Evolutionary conservation across 768 basidiomycete genomes (phyloP).

Genomic region (Auricularia sp.): DNA sequence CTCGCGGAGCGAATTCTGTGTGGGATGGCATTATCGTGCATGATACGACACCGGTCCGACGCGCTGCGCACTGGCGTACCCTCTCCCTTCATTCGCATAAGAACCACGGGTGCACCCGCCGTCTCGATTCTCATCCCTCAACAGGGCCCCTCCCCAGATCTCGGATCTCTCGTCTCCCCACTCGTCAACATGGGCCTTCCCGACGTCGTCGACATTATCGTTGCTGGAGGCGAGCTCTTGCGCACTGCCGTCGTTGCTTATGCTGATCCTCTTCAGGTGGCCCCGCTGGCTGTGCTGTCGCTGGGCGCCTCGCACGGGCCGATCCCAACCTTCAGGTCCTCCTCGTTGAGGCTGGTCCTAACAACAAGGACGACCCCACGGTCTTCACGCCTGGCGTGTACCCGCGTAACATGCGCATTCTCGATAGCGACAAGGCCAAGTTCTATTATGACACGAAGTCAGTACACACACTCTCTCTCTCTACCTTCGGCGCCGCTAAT

Average conservation of each 20-base stretch:
- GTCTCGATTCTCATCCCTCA: not conserved
- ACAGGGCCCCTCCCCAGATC: not conserved
- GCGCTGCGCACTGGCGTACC: not conserved
- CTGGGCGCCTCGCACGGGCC: slow-evolving; percentile 59
- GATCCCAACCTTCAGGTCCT: slow-evolving; percentile 66
- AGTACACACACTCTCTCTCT: not conserved
- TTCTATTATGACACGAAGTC: slow-evolving; percentile 57
- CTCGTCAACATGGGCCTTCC: not conserved
- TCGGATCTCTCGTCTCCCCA: not conserved
- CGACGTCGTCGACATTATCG: not conserved
- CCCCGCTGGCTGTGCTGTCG: slow-evolving; percentile 47
- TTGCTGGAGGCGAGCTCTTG: not conserved
- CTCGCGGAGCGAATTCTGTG: not conserved
- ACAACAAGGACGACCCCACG: slow-evolving; percentile 68
- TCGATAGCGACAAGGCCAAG: slow-evolving; percentile 62
- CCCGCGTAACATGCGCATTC: not conserved
- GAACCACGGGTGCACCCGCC: not conserved
- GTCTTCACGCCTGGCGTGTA: slow-evolving; percentile 42
- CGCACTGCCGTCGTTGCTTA: not conserved
- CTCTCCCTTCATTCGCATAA: not conserved
- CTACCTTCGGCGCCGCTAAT: not conserved
- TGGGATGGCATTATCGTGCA: not conserved
- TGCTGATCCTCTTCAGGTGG: not conserved
- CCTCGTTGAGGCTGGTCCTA: slow-evolving; percentile 68
- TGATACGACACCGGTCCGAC: not conserved